Percentiles rank a stretch among this genome's conserved stretches.
These are phyloP conservation scores for Fusarium marasasianum DNA, from an alignment of 2,329 filamentous ascomycete species.

Conservation along the genomic window DNA sequence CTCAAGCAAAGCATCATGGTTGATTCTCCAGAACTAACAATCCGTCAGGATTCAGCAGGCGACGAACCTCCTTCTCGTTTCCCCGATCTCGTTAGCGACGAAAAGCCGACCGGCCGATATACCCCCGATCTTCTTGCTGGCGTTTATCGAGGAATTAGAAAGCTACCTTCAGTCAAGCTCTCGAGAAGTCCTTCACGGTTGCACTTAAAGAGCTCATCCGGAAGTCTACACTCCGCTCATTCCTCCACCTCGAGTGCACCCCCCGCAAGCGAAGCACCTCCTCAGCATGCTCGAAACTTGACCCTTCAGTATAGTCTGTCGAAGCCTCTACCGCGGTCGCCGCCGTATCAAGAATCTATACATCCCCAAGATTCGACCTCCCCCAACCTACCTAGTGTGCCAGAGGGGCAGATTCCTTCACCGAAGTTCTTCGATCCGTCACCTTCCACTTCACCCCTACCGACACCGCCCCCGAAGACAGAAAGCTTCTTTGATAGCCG, in stretches of 20 bases:
- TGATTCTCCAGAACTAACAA: slow-evolving; percentile 45
- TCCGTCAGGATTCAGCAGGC: slow-evolving; percentile 42
- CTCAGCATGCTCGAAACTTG: slow-evolving; percentile 63
- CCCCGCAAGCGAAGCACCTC: slow-evolving; percentile 29
- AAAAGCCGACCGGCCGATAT: slow-evolving; percentile 47
- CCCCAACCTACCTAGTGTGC: slow-evolving; percentile 42
- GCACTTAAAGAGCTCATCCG: slow-evolving; percentile 46
- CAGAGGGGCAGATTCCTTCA: slow-evolving; percentile 44
- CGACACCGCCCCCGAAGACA: slow-evolving; percentile 40
- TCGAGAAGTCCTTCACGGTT: slow-evolving; percentile 56
- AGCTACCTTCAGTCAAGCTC: slow-evolving; percentile 55
- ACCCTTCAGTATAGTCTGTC: slow-evolving; percentile 66
- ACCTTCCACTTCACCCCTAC: slow-evolving; percentile 16
- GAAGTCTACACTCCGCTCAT: slow-evolving; percentile 26
- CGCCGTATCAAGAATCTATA: slow-evolving; percentile 45
- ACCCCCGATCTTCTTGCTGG: slow-evolving; percentile 60
- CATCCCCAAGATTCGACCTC: slow-evolving; percentile 47
- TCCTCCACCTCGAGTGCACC: slow-evolving; percentile 32
- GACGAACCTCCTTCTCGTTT: slow-evolving; percentile 51
- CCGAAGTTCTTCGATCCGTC: slow-evolving; percentile 38
- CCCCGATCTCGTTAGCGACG: slow-evolving; percentile 58
- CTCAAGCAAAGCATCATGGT: slow-evolving; percentile 38
- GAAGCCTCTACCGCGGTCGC: slow-evolving; percentile 66
- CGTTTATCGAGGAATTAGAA: slow-evolving; percentile 63
- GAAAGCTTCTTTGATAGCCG: slow-evolving; percentile 55